Evolutionary conservation across 2,329 filamentous ascomycete genomes (phyloP).

Genomic region (Diaporthe velutina): DNA sequence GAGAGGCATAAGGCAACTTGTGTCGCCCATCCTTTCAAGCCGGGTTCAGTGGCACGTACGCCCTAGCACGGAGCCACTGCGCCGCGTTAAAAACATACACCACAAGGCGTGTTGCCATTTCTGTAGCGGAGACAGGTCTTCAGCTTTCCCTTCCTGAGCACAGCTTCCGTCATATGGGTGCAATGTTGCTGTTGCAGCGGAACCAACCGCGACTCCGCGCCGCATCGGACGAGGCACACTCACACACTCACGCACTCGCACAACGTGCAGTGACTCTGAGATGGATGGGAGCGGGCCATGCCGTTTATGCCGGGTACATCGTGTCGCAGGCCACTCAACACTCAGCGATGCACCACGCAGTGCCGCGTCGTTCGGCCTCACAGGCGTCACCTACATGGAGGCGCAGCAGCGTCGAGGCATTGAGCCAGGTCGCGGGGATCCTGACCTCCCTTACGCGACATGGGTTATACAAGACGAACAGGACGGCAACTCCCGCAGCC

Average conservation of each 20-base stretch:
- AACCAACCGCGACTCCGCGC: conserved; percentile 23
- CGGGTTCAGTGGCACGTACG: conserved; percentile 28
- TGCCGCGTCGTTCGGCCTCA: not conserved
- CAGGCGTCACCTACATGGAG: not conserved
- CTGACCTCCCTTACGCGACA: conserved; percentile 16
- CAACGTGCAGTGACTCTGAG: conserved; percentile 1
- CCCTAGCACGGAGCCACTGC: conserved; percentile 21
- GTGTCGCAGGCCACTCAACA: conserved; percentile 16
- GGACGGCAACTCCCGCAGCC: conserved; percentile 35
- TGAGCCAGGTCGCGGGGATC: conserved; percentile 16
- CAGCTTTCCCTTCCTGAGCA: conserved; percentile 9
- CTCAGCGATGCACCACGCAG: conserved; percentile 7
- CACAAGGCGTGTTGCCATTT: conserved; percentile 26
- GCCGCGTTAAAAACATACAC: conserved; percentile 28
- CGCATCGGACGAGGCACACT: conserved; percentile 26
- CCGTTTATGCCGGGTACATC: conserved; percentile 1
- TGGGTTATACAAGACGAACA: conserved; percentile 34
- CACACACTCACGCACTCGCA: not conserved
- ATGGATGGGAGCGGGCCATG: conserved; percentile 23
- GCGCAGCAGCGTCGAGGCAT: conserved; percentile 13
- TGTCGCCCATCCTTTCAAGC: conserved; percentile 34
- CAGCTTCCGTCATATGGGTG: conserved; percentile 26
- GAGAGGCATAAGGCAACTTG: conserved; percentile 37
- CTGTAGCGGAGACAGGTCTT: conserved; percentile 24
- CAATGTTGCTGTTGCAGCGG: conserved; percentile 24